Evolutionary conservation across 345 rosid species (phyloP).

Genomic region (Populus simonii): DNA sequence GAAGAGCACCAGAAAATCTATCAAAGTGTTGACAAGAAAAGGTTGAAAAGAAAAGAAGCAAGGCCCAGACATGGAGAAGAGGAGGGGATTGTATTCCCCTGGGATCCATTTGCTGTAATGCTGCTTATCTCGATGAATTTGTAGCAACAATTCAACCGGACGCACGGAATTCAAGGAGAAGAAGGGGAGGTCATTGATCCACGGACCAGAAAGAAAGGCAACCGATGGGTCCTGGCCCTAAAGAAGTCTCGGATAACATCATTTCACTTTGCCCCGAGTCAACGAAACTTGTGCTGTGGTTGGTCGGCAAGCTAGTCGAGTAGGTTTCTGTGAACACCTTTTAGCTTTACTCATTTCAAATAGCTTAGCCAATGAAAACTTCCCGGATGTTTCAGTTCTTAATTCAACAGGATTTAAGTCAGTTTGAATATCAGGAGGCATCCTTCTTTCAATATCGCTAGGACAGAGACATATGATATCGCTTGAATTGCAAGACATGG

Average conservation of each 20-base stretch:
- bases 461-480: neutral
- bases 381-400: neutral
- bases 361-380: neutral
- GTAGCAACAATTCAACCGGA: neutral
- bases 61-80: neutral
- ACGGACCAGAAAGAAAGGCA: neutral
- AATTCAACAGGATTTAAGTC: neutral
- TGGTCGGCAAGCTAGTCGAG: neutral
- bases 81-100: neutral
- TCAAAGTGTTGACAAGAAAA: neutral
- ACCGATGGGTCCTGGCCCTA: neutral
- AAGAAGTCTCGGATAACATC: neutral
- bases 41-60: neutral
- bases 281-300: neutral
- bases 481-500: neutral
- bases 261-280: neutral
- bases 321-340: neutral
- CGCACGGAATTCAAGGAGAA: neutral
- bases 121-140: neutral
- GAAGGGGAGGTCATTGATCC: neutral
- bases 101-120: neutral
- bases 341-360: neutral
- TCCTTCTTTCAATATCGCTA: neutral
- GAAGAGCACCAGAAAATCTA: neutral
- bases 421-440: neutral